Percentiles rank a stretch among this genome's conserved stretches.
These are phyloP conservation scores for Rhizopus sp. DNA, from an alignment of 371 early-diverging fungal genomes.

Conservation along the genomic window DNA sequence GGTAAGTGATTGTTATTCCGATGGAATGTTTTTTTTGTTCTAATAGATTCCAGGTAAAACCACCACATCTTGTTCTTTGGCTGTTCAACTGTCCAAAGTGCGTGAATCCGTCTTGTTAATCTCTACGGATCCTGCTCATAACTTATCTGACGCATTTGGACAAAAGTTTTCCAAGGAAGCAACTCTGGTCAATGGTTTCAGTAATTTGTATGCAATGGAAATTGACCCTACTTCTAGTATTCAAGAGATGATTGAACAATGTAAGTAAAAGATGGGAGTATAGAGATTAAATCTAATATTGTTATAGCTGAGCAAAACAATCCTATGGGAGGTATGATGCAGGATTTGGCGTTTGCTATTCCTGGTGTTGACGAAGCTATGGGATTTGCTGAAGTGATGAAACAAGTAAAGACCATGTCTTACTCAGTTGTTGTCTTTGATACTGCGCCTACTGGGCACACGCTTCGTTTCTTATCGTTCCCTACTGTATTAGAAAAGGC, in stretches of 20 bases:
- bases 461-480: constrained; percentile 97
- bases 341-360: constrained; percentile 96
- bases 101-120: constrained; percentile 95
- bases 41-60: constrained; percentile 58
- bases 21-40: constrained; percentile 1
- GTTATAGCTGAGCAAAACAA: constrained; percentile 73
- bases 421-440: constrained; percentile 98
- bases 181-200: constrained; percentile 91
- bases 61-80: constrained; percentile 79
- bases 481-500: constrained; percentile 96
- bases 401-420: constrained; percentile 98
- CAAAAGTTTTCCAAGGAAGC: constrained; percentile 98
- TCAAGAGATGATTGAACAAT: constrained; percentile 95
- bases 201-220: constrained; percentile 98
- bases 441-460: constrained; percentile 99
- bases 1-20: constrained; percentile 63
- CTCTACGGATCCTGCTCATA: constrained; percentile 99
- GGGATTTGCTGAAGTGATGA: constrained; percentile 99
- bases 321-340: constrained; percentile 87
- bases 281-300: neutral
- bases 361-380: constrained; percentile 99
- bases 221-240: constrained; percentile 96
- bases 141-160: constrained; percentile 97
- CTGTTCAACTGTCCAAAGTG: constrained; percentile 88
- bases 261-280: constrained; percentile 40